Evolutionary conservation across 257 asterid genomes (phyloP).

Genomic region (Ligustrum vulgare): DNA sequence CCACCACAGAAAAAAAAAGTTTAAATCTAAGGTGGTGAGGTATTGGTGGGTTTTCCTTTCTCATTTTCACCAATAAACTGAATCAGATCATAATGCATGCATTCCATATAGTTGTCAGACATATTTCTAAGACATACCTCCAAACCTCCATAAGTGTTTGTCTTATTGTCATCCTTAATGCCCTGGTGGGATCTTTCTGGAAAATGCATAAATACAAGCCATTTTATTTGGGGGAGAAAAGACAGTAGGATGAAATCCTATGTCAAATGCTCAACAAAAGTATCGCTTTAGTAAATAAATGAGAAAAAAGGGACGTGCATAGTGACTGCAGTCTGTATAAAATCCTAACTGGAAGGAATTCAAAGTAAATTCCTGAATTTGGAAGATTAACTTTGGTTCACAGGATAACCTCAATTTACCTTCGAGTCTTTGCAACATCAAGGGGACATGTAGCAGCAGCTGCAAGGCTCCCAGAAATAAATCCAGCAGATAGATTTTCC

Average conservation of each 20-base stretch:
- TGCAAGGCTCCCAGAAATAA: conserved; percentile 86
- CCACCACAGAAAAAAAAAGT: no score
- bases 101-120: neutral
- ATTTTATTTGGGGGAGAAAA: neutral
- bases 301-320: neutral
- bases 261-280: conserved; percentile 3
- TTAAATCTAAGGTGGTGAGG: neutral
- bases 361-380: neutral
- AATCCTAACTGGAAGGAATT: neutral
- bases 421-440: conserved; percentile 83
- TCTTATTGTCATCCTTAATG: conserved; percentile 85
- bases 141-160: conserved; percentile 77
- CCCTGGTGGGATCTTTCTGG: conserved; percentile 77
- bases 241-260: neutral
- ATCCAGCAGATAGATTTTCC: conserved; percentile 78
- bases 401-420: conserved; percentile 69
- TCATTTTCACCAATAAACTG: neutral
- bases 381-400: neutral
- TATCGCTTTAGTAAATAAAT: neutral
- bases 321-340: neutral
- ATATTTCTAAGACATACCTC: conserved; percentile 54
- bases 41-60: neutral
- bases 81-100: neutral
- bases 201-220: conserved; percentile 14
- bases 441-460: conserved; percentile 76